Base-by-base conservation (phyloP, 1,284 basidiomycete species). In the Wallemia ichthyophaga region DNA sequence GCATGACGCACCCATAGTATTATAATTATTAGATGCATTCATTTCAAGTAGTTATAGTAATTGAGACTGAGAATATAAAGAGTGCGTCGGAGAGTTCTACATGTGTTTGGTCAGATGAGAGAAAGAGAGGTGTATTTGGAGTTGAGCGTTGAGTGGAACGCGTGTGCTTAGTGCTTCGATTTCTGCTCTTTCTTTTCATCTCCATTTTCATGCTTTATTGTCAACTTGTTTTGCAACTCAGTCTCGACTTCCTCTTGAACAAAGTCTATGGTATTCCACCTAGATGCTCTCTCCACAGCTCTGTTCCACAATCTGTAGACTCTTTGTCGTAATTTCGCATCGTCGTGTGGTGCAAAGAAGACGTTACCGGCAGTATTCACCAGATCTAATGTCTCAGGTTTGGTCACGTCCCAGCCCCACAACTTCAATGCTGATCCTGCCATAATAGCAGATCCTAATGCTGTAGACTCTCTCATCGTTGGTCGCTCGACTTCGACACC, bases 391-490 rank as follows among this genome's bases (percentile, higher is more conserved):
- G 89, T 89, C 68, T 86, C 80, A 0, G 91, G 89, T 59, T 79
- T 77, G 62, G 72, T 75, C 60, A 96, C 71, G 69, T 96, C 81
- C 94, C 92, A 98, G n/a, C 89, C 92, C 65, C 85, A 92, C 26
- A 96, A 73, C 2, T 77, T 74, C 28, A 96, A 76, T 0, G 92
- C 89, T 48, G 84, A 78, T 17, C 85, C 94, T 17, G 94, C 92
- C n/a, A 95, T 78, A 48, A 25, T 73, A 21, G 94, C 94, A 9
- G 88, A 87, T n/a, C 92, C 92, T 37, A 98, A 74, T 2, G 94
- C 92, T 3, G 92, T 98, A 9, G 86, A 84, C 83, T 98, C 92
- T 68, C 91, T 75, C 92, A 98, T 98, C 66, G 87, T 82, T 17
- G 92, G 91, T 59, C 92, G 75, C 62, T 91, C 74, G 60, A 98